Evolutionary conservation across 768 basidiomycete species (phyloP).

Genomic region (Rhizopogon roseolus): DNA sequence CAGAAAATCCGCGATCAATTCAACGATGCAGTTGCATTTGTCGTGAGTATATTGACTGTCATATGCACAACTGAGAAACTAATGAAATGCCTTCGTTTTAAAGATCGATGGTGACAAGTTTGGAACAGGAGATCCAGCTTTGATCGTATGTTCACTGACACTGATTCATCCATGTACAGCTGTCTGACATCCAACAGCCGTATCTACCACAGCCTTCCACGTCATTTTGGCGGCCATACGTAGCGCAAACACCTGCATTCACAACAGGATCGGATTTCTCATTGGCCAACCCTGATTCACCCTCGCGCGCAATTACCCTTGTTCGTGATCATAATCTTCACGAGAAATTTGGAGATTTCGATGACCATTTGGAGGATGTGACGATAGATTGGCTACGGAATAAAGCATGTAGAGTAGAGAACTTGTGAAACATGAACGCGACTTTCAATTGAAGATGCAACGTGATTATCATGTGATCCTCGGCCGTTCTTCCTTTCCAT

Average conservation of each 20-base stretch:
- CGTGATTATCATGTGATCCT: too few species aligned
- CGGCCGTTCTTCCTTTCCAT: too few species aligned
- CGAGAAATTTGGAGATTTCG: slow-evolving; percentile 69
- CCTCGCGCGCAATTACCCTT: slow-evolving; percentile 41
- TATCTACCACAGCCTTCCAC: slow-evolving; percentile 39
- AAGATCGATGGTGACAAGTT: slow-evolving; percentile 62
- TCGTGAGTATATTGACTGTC: slow-evolving; percentile 40
- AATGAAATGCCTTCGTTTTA: slow-evolving; percentile 1
- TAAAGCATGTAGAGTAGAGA: slow-evolving; percentile 22
- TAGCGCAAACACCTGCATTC: slow-evolving; percentile 37
- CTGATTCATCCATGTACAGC: neutral
- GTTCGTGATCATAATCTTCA: slow-evolving; percentile 50
- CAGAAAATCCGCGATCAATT: slow-evolving; percentile 51
- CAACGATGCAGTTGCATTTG: slow-evolving; percentile 59
- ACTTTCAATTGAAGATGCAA: neutral
- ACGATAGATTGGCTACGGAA: slow-evolving; percentile 47
- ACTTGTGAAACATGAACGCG: slow-evolving; percentile 7
- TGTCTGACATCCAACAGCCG: slow-evolving; percentile 32
- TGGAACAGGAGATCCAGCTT: slow-evolving; percentile 44
- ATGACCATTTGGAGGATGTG: slow-evolving; percentile 78
- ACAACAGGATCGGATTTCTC: slow-evolving; percentile 40
- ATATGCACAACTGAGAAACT: neutral
- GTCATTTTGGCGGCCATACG: slow-evolving; percentile 43
- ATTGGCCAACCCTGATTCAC: slow-evolving; percentile 40
- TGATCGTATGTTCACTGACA: slow-evolving; percentile 45